A percentile compares a stretch with the other conserved stretches of the same genome.
phyloP scores from a whole-genome alignment of 2,329 filamentous ascomycete genomes.

The Aspergillus latus region DNA sequence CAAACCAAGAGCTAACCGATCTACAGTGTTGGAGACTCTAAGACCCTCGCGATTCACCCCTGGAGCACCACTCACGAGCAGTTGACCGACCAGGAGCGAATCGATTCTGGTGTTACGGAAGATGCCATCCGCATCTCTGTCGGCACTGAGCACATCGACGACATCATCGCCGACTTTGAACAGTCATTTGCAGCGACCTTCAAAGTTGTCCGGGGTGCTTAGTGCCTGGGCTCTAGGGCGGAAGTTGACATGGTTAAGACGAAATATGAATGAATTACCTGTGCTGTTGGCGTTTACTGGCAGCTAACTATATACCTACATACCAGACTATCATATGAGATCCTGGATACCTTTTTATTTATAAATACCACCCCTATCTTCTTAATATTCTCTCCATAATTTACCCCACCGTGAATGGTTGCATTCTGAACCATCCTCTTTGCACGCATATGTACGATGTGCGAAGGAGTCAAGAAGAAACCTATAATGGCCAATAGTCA shows the following conservation, averaged over 20 bases:
- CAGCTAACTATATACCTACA: background rate
- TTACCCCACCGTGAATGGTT: too few species aligned
- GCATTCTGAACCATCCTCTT: too few species aligned
- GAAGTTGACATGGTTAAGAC: background rate
- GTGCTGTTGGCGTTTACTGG: background rate
- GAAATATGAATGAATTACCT: background rate
- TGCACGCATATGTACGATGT: too few species aligned
- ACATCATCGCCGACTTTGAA: constrained; percentile 93
- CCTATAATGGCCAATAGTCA: background rate
- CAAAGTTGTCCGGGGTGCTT: constrained; percentile 17
- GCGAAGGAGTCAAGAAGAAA: too few species aligned
- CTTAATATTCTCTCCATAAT: too few species aligned
- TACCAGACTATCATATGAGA: background rate
- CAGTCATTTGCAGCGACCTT: constrained; percentile 71
- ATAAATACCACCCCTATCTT: too few species aligned
- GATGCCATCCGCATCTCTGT: constrained; percentile 94
- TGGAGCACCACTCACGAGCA: constrained; percentile 97
- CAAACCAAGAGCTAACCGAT: constrained; percentile 11
- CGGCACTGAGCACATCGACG: constrained; percentile 93
- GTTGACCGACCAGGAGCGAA: constrained; percentile 76
- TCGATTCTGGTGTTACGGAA: constrained; percentile 76
- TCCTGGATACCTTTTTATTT: too few species aligned
- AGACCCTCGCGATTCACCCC: constrained; percentile 92
- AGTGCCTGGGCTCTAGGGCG: background rate
- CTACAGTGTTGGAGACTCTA: constrained; percentile 77